Percentiles rank a stretch among this genome's conserved stretches.
These are phyloP conservation scores for Tolypocladium inflatum DNA, from an alignment of 2,329 filamentous ascomycete genomes.

Conservation along the genomic window DNA sequence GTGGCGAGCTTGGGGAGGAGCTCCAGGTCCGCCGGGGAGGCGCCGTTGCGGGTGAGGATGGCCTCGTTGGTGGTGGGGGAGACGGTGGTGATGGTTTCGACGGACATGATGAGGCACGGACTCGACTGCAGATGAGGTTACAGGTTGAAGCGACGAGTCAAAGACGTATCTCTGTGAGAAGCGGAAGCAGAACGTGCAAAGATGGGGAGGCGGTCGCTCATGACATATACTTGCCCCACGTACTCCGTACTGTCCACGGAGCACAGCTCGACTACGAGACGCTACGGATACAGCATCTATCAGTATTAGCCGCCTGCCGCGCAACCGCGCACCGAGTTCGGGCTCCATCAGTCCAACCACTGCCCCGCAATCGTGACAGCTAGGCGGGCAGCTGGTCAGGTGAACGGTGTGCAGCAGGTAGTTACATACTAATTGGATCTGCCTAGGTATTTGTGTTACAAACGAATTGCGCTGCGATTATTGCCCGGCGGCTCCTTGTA, in stretches of 20 bases:
- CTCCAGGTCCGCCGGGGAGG: constrained; percentile 60
- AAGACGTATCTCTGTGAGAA: not conserved
- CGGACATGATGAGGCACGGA: constrained; percentile 41
- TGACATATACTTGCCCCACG: constrained; percentile 3
- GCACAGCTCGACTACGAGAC: no score
- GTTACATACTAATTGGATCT: not conserved
- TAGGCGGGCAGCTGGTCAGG: not conserved
- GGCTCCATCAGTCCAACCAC: not conserved
- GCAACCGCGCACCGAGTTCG: constrained; percentile 4
- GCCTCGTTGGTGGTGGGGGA: constrained; percentile 83
- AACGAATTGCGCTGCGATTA: not conserved
- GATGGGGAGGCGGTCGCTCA: not conserved
- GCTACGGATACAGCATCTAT: not conserved
- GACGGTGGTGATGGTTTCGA: constrained; percentile 65
- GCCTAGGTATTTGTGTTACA: not conserved
- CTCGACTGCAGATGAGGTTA: not conserved
- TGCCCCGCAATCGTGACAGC: constrained; percentile 1
- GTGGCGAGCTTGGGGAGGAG: constrained; percentile 62
- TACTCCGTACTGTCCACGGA: no score
- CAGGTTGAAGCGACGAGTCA: not conserved
- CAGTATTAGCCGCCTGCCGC: constrained; percentile 2
- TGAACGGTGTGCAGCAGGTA: not conserved
- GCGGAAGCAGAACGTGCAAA: not conserved
- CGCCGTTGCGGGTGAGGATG: constrained; percentile 69
- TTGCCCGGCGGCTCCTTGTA: not conserved